Base-by-base conservation (phyloP, 495 filamentous ascomycete species). In the Xylaria cubensis region DNA sequence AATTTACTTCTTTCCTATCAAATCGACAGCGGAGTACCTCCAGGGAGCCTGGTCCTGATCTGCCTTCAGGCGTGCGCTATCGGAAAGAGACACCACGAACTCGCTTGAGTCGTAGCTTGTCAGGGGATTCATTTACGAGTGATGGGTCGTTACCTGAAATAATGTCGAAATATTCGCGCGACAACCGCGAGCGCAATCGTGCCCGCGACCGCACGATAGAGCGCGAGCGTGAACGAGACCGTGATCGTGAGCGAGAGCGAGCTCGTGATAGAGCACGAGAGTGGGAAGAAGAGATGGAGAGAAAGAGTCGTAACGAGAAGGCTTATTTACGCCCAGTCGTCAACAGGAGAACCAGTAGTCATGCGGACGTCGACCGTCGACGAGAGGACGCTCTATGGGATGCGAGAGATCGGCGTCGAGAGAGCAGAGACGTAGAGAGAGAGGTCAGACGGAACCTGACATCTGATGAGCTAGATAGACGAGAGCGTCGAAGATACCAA, bases 261-360 rank as follows among this genome's bases (percentile, higher is more conserved):
- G 74, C 79, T 8, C 76, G 74, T 2, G 80, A 81, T 19, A 36
- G n/a, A 39, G 74, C 69, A 36, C 75, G 79, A 15, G 76, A 75
- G 24, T 73, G 79, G 39, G 74, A 74, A 51, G 73, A 74, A 39
- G 73, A 78, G 56, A 10, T 79, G 58, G 70, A 79, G 32, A 79
- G 72, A 72, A 76, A 63, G 19, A 74, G 56, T 19, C 74, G 71
- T 42, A 77, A 63, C 10, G 78, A 81, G 34, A 73, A 75, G 51
- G 53, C 32, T 15, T 82, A 83, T 70, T 64, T 81, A 36, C 77
- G 76, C 19, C 78, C 80, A 29, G 70, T 73, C 8, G 17, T 58
- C n/a, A 75, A 72, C n/a, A 80, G 84, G 24, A 76, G 84, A 55
- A 79, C 82, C 2, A 84, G 82, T 70, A 85, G 84, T 73, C 84